Conservation (phyloP, 2,329 filamentous ascomycete genomes). For the Bipolaris victoriae region DNA sequence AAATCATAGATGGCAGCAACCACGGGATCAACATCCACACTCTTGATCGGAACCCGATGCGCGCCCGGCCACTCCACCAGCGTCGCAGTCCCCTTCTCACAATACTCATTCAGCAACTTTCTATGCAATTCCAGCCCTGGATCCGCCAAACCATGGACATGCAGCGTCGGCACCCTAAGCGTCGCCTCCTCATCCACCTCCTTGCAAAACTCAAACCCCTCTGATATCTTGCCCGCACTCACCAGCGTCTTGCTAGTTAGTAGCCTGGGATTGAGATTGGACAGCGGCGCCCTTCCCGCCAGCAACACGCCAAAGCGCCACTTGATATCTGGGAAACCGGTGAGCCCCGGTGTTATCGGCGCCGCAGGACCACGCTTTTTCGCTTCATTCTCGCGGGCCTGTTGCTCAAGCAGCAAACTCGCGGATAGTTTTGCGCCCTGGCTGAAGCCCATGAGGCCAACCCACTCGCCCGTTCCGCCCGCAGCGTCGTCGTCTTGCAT, state of each 20-base stretch:
- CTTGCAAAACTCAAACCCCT: slow-evolving; percentile 48
- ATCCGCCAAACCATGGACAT: slow-evolving; percentile 70
- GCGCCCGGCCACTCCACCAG: slow-evolving; percentile 76
- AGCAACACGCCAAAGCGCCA: slow-evolving; percentile 68
- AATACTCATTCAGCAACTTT: slow-evolving; percentile 64
- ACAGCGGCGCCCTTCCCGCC: slow-evolving; percentile 66
- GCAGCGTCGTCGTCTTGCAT: slow-evolving; percentile 54
- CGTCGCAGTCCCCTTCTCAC: slow-evolving; percentile 58
- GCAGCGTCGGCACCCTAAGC: slow-evolving; percentile 65
- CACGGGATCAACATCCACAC: slow-evolving; percentile 66
- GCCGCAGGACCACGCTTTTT: slow-evolving; percentile 31
- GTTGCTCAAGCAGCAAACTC: slow-evolving; percentile 62
- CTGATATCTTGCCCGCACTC: slow-evolving; percentile 51
- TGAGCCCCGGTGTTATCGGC: slow-evolving; percentile 28
- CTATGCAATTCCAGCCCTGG: slow-evolving; percentile 65
- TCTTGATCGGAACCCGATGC: slow-evolving; percentile 74
- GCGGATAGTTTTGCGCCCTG: slow-evolving; percentile 58
- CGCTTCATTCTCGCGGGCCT: slow-evolving; percentile 54
- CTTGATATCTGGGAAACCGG: slow-evolving; percentile 37
- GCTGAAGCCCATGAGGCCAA: slow-evolving; percentile 58
- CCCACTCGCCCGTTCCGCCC: slow-evolving; percentile 54
- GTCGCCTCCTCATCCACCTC: slow-evolving; percentile 54
- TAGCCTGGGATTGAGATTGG: slow-evolving; percentile 56
- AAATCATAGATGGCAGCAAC: slow-evolving; percentile 60
- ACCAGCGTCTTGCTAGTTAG: slow-evolving; percentile 49